Percentiles rank a stretch among this genome's conserved stretches.
These are phyloP conservation scores for Pseudophaeomoniella oleicola DNA, from an alignment of 2,329 filamentous ascomycete genomes.

Conservation along the genomic window DNA sequence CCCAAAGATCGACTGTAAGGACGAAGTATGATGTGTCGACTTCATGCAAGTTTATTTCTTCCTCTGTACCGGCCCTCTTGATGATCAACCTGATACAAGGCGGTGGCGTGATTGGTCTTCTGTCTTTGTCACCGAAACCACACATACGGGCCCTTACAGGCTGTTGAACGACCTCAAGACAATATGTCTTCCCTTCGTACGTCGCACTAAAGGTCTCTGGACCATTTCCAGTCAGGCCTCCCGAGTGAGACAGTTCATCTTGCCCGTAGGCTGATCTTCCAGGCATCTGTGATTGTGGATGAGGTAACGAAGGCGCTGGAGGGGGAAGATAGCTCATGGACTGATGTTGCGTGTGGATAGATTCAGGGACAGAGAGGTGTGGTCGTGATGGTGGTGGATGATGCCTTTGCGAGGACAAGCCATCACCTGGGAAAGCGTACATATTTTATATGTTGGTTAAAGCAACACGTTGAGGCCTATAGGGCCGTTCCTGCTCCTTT, in stretches of 20 bases:
- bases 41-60: slow-evolving; percentile 68
- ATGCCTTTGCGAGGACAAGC: slow-evolving; percentile 6
- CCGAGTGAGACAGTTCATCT: neutral
- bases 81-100: slow-evolving; percentile 80
- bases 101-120: slow-evolving; percentile 87
- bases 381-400: slow-evolving; percentile 20
- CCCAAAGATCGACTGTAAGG: slow-evolving; percentile 56
- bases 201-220: slow-evolving; percentile 9
- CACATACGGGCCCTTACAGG: slow-evolving; percentile 93
- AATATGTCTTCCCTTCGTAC: slow-evolving; percentile 32
- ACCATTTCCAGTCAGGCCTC: neutral
- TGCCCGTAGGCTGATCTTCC: neutral
- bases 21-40: slow-evolving; percentile 54
- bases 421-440: neutral
- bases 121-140: slow-evolving; percentile 97
- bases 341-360: slow-evolving; percentile 15
- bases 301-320: slow-evolving; percentile 11
- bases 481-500: too few relatives aligned
- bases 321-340: slow-evolving; percentile 14
- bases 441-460: too few relatives aligned
- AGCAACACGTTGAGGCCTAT: too few relatives aligned
- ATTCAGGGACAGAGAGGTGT: slow-evolving; percentile 24
- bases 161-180: slow-evolving; percentile 74
- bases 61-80: slow-evolving; percentile 55
- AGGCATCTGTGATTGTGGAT: neutral